phyloP scores from a whole-genome alignment of 306 rosid genomes.

The Inga leiocalycina region DNA sequence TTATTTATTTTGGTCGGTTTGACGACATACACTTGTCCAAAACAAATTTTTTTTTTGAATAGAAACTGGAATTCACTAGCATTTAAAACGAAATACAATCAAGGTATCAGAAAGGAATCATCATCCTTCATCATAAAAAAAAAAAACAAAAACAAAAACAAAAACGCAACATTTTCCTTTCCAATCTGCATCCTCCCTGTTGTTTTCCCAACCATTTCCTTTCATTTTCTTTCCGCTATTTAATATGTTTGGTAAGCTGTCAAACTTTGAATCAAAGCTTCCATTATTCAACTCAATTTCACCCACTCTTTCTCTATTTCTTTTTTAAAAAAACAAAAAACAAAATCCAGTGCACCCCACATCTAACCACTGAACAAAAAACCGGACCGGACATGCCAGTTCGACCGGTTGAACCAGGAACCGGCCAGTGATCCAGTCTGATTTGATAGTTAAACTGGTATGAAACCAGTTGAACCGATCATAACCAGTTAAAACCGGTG shows the following conservation, averaged over 20 bases:
- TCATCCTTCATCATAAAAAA: too few species aligned
- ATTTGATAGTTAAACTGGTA: too few species aligned
- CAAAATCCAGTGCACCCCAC: background rate
- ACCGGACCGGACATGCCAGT: too few species aligned
- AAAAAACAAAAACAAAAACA: background rate
- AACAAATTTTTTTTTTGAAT: too few species aligned
- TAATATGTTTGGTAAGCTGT: constrained; percentile 8
- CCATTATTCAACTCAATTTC: constrained; percentile 2
- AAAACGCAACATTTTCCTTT: background rate
- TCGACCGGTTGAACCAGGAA: too few species aligned
- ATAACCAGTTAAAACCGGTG: too few species aligned
- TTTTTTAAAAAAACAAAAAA: background rate
- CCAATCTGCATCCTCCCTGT: background rate
- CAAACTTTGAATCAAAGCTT: background rate
- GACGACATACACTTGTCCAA: background rate
- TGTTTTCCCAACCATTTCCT: background rate
- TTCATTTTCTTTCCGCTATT: background rate
- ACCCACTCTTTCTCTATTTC: background rate
- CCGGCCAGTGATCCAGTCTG: too few species aligned
- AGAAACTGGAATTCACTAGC: too few species aligned
- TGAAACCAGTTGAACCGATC: too few species aligned
- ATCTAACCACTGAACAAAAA: background rate
- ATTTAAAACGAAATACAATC: too few species aligned
- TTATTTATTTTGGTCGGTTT: background rate
- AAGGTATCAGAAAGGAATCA: too few species aligned